phyloP scores from a whole-genome alignment of 1,284 basidiomycete species.

The Vanrija sp. region DNA sequence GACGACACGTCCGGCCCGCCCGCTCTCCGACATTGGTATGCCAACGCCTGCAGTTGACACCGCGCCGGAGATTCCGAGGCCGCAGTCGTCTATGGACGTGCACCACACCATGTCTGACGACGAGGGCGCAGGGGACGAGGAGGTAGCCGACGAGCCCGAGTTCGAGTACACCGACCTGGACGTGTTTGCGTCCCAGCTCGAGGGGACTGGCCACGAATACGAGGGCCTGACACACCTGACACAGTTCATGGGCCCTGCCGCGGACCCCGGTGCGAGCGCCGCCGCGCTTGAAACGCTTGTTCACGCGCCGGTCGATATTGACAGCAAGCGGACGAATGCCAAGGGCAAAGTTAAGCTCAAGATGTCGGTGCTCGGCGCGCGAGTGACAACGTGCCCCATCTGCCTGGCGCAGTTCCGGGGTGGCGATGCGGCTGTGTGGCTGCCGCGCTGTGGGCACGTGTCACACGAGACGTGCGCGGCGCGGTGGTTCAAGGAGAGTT shows the following conservation, averaged over 20 bases:
- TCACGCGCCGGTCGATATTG: slow-evolving; percentile 61
- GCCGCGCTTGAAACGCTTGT: slow-evolving; percentile 51
- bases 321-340: slow-evolving; percentile 61
- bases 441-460: slow-evolving; percentile 64
- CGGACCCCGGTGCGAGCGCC: slow-evolving; percentile 32
- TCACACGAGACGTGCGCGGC: slow-evolving; percentile 44
- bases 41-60: background rate
- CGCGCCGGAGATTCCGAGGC: background rate
- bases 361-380: slow-evolving; percentile 63
- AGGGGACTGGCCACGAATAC: slow-evolving; percentile 56
- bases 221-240: slow-evolving; percentile 59
- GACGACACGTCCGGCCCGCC: background rate
- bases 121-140: too few relatives aligned
- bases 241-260: slow-evolving; percentile 61
- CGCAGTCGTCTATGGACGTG: background rate
- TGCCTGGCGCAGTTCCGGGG: slow-evolving; percentile 72
- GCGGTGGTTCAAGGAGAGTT: slow-evolving; percentile 45
- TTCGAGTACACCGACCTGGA: slow-evolving; percentile 58
- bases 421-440: slow-evolving; percentile 58
- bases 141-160: background rate
- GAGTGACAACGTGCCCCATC: slow-evolving; percentile 73
- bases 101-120: background rate
- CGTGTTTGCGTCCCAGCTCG: slow-evolving; percentile 56
- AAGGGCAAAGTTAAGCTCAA: slow-evolving; percentile 75
- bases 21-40: slow-evolving; percentile 10